Percentiles rank a stretch among this genome's conserved stretches.
Conservation (phyloP, 805 yeast species). For the Zygoascus flipseniorum region DNA sequence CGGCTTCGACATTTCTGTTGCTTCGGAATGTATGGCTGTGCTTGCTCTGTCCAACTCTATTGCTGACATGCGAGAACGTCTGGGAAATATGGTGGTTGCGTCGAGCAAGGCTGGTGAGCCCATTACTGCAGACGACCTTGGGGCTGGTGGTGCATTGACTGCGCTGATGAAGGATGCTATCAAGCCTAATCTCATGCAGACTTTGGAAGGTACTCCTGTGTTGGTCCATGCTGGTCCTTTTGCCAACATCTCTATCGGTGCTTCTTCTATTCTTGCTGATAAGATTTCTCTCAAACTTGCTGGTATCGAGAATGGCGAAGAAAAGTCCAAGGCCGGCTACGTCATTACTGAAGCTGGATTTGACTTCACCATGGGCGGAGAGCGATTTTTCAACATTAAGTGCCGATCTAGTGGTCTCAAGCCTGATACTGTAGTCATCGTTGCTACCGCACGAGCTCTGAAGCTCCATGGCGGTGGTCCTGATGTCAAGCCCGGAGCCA, state of each 20-base stretch:
- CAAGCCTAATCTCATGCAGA: slow-evolving; percentile 95
- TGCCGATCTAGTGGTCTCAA: slow-evolving; percentile 86
- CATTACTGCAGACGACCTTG: slow-evolving; percentile 88
- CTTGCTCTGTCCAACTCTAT: slow-evolving; percentile 74
- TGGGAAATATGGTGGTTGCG: slow-evolving; percentile 85
- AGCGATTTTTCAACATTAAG: slow-evolving; percentile 90
- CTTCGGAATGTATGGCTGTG: slow-evolving; percentile 94
- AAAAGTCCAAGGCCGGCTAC: slow-evolving; percentile 46
- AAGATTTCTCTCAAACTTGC: slow-evolving; percentile 86
- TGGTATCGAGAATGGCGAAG: slow-evolving; percentile 47
- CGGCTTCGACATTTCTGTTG: slow-evolving; percentile 95
- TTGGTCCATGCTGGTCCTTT: slow-evolving; percentile 99
- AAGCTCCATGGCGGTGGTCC: slow-evolving; percentile 97
- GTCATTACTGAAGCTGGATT: slow-evolving; percentile 98
- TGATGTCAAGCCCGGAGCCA: slow-evolving; percentile 87
- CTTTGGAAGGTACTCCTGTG: slow-evolving; percentile 95
- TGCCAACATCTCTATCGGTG: slow-evolving; percentile 96
- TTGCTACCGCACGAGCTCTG: slow-evolving; percentile 92
- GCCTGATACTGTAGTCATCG: slow-evolving; percentile 88
- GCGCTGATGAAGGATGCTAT: slow-evolving; percentile 92
- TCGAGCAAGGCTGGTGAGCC: slow-evolving; percentile 68
- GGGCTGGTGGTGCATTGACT: slow-evolving; percentile 91
- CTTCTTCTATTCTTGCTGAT: slow-evolving; percentile 90
- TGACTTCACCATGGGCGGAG: slow-evolving; percentile 99
- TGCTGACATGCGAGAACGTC: slow-evolving; percentile 75